Conservation (phyloP, 345 rosid species). For the Theobroma cacao region DNA sequence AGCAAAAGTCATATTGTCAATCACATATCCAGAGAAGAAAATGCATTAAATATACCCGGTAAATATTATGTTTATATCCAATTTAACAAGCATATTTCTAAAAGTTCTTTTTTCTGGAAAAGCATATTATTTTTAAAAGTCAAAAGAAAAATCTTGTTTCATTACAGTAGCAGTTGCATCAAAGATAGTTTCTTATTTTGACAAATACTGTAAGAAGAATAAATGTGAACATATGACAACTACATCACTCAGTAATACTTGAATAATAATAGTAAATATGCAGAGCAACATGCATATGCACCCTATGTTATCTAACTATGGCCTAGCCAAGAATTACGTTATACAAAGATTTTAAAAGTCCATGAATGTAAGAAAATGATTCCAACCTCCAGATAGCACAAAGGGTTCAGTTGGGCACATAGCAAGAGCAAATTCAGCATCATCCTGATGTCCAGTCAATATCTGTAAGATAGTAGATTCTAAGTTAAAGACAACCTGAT, state of each 20-base stretch:
- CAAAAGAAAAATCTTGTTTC: background rate
- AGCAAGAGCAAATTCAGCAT: slow-evolving; percentile 69
- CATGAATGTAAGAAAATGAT: background rate
- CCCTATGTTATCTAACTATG: background rate
- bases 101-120: too few species aligned
- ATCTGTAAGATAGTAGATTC: slow-evolving; percentile 33
- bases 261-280: background rate
- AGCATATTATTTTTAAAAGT: background rate
- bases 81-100: background rate
- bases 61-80: background rate
- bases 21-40: background rate
- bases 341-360: background rate
- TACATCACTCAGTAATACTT: background rate
- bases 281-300: background rate
- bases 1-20: background rate
- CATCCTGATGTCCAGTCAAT: slow-evolving; percentile 61
- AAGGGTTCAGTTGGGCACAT: slow-evolving; percentile 59
- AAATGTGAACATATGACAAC: background rate
- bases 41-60: background rate
- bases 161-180: background rate
- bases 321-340: background rate
- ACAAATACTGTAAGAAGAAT: background rate
- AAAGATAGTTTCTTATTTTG: background rate
- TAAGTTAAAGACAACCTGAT: slow-evolving; percentile 16
- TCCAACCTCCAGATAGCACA: slow-evolving; percentile 65